phyloP scores from a whole-genome alignment of 768 basidiomycete species.

The Cystobasidium tubakii region DNA sequence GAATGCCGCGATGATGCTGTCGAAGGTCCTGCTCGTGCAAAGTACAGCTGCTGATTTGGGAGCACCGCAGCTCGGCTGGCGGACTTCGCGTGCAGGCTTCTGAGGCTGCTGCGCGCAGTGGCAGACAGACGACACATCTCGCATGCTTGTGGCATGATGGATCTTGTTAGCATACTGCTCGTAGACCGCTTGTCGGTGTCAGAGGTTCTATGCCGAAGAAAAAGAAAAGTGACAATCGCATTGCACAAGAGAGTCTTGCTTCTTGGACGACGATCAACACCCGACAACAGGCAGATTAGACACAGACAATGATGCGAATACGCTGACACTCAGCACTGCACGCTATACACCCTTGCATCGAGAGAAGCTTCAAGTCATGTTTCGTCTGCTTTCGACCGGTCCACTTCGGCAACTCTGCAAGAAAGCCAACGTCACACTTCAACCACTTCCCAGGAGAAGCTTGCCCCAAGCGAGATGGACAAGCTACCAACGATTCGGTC shows the following conservation, averaged over 20 bases:
- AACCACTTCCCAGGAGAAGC: not conserved
- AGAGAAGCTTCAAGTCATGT: not conserved
- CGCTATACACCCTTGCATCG: too few species aligned
- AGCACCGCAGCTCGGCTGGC: not conserved
- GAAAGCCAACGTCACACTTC: not conserved
- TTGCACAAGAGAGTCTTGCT: not conserved
- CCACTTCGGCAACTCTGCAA: not conserved
- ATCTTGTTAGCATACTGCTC: not conserved
- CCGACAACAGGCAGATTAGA: not conserved
- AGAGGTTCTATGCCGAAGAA: not conserved
- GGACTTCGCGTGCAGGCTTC: not conserved
- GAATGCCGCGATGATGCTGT: constrained; percentile 4
- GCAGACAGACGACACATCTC: not conserved
- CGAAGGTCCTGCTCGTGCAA: constrained; percentile 7
- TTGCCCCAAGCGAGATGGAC: not conserved
- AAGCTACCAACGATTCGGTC: not conserved
- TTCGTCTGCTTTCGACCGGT: not conserved
- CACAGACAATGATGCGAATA: not conserved
- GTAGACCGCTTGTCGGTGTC: not conserved
- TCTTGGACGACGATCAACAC: not conserved
- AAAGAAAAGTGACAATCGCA: not conserved
- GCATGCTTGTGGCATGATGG: not conserved
- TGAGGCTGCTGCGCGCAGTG: not conserved
- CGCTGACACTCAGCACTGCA: not conserved
- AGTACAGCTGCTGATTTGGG: constrained; percentile 1